Base-by-base conservation (phyloP, 345 rosid species). In the Hibiscus mutabilis region DNA sequence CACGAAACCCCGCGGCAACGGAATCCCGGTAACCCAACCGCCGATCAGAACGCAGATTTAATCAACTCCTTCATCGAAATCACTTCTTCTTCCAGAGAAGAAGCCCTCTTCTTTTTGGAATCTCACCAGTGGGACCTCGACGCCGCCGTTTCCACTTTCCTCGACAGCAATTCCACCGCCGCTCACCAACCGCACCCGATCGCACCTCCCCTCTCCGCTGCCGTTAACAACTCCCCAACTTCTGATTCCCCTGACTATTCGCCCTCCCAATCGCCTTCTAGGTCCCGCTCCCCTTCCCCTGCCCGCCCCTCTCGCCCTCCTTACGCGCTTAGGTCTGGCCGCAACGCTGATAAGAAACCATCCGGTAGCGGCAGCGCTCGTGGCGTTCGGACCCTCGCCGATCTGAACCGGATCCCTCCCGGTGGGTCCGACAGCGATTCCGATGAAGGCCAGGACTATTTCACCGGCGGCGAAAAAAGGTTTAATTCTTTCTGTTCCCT, bases 401-500 rank as follows among this genome's bases (percentile, higher is more conserved):
- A 92, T 81, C 91, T 95, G 83, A 89, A 92, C 68, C 88, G 86
- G 78, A 60, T 76, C 0, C 84, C 90, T 6, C 71, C 66, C 10
- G 82, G 10, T 12, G 77, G 79, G 4, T 72, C 71, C 3, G 87
- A 49, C 46, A 84, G 84, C 24, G 95, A 88, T 29, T 88, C 93
- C 3, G 91, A 85, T 31, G 93, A 90, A 44, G 79, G 80, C 4
- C 89, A 85, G 84, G 88, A 88, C 79, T 85, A 87, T 73, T 92
- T 86, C 8, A 86, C 99, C 62, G 99, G 97, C 29, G 97, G 97
- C 15, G 85, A 90, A 74, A 95, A 90, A 79, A 92, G 97, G 99
- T 92, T 7, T 27, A 14, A n/a, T 57, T 13, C 42, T 31, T 42
- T 44, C 35, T 3, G 46, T 66, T 2, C 2, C 40, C 18, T 29